Percentiles rank a stretch among this genome's conserved stretches.
Conservation (phyloP, 805 yeast species). For the Vanderwaltozyma yarrowii region DNA sequence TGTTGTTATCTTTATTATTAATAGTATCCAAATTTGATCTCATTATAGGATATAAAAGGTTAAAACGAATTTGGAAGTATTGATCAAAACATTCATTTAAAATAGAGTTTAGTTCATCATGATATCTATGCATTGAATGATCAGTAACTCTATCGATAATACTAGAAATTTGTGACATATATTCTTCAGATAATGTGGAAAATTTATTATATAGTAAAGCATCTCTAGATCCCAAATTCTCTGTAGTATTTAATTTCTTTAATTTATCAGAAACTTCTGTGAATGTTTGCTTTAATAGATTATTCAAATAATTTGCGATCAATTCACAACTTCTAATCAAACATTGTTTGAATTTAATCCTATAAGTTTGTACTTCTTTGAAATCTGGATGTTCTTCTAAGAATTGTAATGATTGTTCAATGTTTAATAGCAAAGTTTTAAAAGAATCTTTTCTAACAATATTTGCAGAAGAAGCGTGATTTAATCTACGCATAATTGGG, state of each 20-base stretch:
- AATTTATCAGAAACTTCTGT: slow-evolving; percentile 25
- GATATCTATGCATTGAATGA: slow-evolving; percentile 40
- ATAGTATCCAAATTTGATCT: slow-evolving; percentile 6
- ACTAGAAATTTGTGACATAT: slow-evolving; percentile 32
- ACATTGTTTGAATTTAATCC: slow-evolving; percentile 69
- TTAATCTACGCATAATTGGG: slow-evolving; percentile 53
- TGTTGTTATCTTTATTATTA: slow-evolving; percentile 14
- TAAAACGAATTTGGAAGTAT: slow-evolving; percentile 50
- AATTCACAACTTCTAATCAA: slow-evolving; percentile 71
- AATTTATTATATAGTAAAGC: slow-evolving; percentile 63
- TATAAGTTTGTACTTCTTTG: slow-evolving; percentile 60
- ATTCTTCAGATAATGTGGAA: slow-evolving; percentile 32
- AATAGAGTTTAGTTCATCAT: slow-evolving; percentile 44
- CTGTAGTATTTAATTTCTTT: slow-evolving; percentile 14
- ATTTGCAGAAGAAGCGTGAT: slow-evolving; percentile 53
- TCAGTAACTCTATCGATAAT: slow-evolving; percentile 22
- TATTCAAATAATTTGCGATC: slow-evolving; percentile 52
- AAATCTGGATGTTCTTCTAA: slow-evolving; percentile 46
- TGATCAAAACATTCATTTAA: slow-evolving; percentile 46
- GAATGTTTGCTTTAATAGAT: slow-evolving; percentile 28
- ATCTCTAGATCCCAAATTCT: slow-evolving; percentile 33
- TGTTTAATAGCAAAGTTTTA: slow-evolving; percentile 38
- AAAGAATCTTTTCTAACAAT: slow-evolving; percentile 54
- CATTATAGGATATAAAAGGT: slow-evolving; percentile 37
- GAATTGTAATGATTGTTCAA: slow-evolving; percentile 62